Percentiles rank a stretch among this genome's conserved stretches.
These are phyloP conservation scores for Elongisporangium anandrum DNA, from an alignment of 352 stramenopile species.

Conservation along the genomic window DNA sequence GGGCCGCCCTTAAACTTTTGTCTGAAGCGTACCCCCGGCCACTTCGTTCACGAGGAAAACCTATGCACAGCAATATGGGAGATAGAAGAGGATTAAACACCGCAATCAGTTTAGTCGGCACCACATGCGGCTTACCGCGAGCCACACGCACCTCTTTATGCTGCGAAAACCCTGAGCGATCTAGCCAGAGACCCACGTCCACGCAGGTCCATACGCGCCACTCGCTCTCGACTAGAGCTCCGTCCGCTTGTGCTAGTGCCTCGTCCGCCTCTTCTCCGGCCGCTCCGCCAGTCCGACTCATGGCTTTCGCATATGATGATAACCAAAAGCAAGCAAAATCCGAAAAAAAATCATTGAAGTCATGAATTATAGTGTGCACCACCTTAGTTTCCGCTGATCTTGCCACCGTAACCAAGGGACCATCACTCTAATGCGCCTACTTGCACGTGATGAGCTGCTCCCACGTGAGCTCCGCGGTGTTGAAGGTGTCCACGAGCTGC, in stretches of 20 bases:
- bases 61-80: conserved; percentile 6
- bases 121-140: not conserved
- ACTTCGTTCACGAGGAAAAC: conserved; percentile 57
- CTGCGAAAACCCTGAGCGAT: conserved; percentile 20
- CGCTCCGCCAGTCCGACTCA: not conserved
- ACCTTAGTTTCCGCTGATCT: too few relatives aligned
- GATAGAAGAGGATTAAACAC: not conserved
- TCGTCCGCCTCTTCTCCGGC: not conserved
- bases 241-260: not conserved
- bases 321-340: not conserved
- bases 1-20: not conserved
- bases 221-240: not conserved
- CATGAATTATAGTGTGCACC: not conserved
- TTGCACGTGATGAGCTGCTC: conserved; percentile 44
- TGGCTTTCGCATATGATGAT: not conserved
- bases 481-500: conserved; percentile 38
- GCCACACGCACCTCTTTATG: conserved; percentile 15
- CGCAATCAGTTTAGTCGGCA: not conserved
- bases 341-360: not conserved
- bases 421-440: conserved; percentile 10
- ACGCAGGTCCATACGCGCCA: conserved; percentile 34
- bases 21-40: conserved; percentile 23
- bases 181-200: conserved; percentile 34
- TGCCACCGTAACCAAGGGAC: too few relatives aligned
- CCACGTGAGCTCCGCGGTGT: conserved; percentile 41